These are phyloP conservation scores for Fusarium papillatum DNA, from an alignment of 2,329 filamentous ascomycete genomes.

Conservation along the genomic window DNA sequence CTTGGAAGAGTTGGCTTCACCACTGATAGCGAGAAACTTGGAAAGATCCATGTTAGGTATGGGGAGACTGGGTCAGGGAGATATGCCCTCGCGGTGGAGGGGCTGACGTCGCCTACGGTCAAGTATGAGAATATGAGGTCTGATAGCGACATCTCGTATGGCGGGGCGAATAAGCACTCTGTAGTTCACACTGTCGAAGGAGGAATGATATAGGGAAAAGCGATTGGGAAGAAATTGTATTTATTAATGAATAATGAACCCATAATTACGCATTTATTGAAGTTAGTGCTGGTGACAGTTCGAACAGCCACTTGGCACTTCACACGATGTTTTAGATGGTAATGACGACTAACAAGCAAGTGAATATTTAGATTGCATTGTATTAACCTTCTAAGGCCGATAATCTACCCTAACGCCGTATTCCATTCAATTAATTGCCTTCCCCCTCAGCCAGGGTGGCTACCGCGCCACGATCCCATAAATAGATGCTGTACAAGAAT, in stretches of 20 bases:
- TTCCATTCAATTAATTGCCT: not conserved
- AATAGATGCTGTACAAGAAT: not conserved
- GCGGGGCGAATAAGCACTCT: not conserved
- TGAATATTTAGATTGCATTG: not conserved
- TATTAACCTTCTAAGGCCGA: not conserved
- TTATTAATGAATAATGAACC: not conserved
- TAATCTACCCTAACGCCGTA: not conserved
- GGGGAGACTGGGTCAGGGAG: constrained; percentile 2
- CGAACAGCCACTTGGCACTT: not conserved
- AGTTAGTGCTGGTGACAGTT: not conserved
- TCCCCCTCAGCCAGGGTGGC: not conserved
- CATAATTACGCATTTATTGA: not conserved
- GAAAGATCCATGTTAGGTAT: constrained; percentile 8
- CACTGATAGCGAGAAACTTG: constrained; percentile 5
- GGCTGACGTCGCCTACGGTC: constrained; percentile 2
- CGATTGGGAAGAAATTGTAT: not conserved
- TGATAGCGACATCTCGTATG: not conserved
- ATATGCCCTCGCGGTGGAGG: constrained; percentile 11
- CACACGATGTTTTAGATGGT: not conserved
- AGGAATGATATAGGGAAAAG: not conserved
- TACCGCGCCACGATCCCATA: not conserved
- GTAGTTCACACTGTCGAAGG: not conserved
- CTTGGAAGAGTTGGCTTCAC: constrained; percentile 10
- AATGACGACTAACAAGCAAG: not conserved
- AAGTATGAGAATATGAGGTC: constrained; percentile 22